These are phyloP conservation scores for Scutellaria baicalensis DNA, from an alignment of 257 asterid genomes.

Conservation along the genomic window DNA sequence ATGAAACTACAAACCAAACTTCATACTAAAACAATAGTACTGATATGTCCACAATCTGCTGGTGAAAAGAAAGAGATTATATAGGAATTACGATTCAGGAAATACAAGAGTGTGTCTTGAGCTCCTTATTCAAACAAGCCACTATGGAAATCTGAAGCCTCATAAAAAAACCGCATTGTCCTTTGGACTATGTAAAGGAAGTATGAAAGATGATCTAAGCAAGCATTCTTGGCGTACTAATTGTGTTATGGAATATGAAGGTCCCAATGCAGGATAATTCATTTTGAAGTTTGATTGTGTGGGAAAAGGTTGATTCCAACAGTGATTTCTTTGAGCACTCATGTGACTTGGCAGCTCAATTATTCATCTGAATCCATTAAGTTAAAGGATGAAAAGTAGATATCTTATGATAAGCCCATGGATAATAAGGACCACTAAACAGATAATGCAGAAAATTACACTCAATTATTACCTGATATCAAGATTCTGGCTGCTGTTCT, in stretches of 20 bases:
- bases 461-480: constrained; percentile 63
- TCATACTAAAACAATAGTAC: background rate
- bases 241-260: background rate
- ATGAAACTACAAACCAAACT: background rate
- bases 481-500: constrained; percentile 51
- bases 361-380: background rate
- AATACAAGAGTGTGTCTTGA: background rate
- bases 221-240: background rate
- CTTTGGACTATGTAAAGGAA: constrained; percentile 1
- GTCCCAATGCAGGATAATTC: background rate
- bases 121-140: constrained; percentile 9
- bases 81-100: background rate
- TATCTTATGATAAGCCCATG: background rate
- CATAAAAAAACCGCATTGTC: background rate
- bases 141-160: background rate
- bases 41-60: background rate
- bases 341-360: background rate
- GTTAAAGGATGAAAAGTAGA: background rate
- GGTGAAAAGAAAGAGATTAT: background rate
- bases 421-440: background rate
- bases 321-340: background rate
- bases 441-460: constrained; percentile 4
- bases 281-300: background rate
- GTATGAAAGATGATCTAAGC: background rate
- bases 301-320: background rate